phyloP scores from a whole-genome alignment of 2,329 filamentous ascomycete species.

The Lecanoromycetidae sp. region DNA sequence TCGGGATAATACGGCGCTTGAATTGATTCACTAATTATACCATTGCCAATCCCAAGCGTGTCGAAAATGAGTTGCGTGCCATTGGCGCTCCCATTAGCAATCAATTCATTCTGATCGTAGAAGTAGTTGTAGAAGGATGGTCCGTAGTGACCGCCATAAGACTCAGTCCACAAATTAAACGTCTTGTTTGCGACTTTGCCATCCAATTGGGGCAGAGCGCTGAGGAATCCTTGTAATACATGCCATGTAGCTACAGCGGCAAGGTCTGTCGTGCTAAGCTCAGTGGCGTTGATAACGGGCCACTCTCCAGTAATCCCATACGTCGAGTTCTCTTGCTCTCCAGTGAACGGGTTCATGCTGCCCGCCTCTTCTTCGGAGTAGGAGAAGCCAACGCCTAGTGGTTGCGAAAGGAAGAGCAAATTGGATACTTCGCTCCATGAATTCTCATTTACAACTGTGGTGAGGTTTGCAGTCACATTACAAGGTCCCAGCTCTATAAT shows the following conservation, averaged over 20 bases:
- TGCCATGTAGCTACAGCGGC: conserved; percentile 45
- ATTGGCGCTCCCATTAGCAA: conserved; percentile 36
- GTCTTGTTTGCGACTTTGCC: conserved; percentile 37
- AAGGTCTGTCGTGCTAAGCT: conserved; percentile 43
- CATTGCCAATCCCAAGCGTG: conserved; percentile 44
- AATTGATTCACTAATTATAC: conserved; percentile 42
- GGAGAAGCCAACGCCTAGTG: conserved; percentile 46
- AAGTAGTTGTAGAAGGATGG: conserved; percentile 47
- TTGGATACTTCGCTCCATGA: conserved; percentile 19
- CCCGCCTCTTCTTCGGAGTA: conserved; percentile 32
- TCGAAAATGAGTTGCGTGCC: conserved; percentile 43
- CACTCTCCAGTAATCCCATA: conserved; percentile 36
- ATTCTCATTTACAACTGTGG: conserved; percentile 21
- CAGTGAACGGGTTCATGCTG: conserved; percentile 33
- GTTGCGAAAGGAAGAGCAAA: conserved; percentile 40
- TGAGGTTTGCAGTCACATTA: conserved; percentile 27
- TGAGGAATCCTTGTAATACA: conserved; percentile 43
- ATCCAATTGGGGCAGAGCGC: conserved; percentile 37
- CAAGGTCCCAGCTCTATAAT: conserved; percentile 30
- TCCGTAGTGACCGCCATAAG: conserved; percentile 38
- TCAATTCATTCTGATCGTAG: conserved; percentile 44
- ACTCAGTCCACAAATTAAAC: conserved; percentile 49
- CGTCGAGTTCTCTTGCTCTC: conserved; percentile 34
- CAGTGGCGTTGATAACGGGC: conserved; percentile 38
- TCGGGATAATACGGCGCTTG: conserved; percentile 40